Evolutionary conservation across 1,139 yeast genomes (phyloP).

Genomic region (Yamadazyma mexicana): DNA sequence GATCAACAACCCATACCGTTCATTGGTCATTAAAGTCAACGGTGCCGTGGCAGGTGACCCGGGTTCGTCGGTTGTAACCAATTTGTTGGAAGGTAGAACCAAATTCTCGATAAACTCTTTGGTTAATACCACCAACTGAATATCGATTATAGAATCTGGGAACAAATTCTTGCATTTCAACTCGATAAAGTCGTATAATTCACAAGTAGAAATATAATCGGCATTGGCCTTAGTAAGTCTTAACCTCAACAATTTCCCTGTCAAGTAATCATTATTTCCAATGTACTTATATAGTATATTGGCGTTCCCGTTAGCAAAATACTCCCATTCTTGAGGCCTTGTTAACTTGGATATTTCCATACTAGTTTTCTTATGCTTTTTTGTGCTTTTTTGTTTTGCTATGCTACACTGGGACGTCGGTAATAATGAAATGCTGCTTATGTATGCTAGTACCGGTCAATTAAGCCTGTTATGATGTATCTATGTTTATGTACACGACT

Average conservation of each 20-base stretch:
- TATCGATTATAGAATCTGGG: conserved; percentile 39
- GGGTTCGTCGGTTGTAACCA: no score
- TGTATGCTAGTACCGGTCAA: background rate
- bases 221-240: conserved; percentile 37
- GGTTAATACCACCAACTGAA: conserved; percentile 39
- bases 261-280: conserved; percentile 37
- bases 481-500: no score
- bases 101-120: conserved; percentile 33
- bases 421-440: background rate
- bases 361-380: background rate
- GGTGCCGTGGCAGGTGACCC: no score
- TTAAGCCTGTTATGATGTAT: no score
- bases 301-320: conserved; percentile 48
- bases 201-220: conserved; percentile 45
- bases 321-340: conserved; percentile 42
- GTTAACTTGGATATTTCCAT: conserved; percentile 47
- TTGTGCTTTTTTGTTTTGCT: background rate
- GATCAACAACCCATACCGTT: conserved; percentile 41
- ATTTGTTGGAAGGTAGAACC: conserved; percentile 14
- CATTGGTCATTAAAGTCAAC: conserved; percentile 34
- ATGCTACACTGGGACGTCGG: no score
- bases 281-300: conserved; percentile 43
- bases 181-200: conserved; percentile 44
- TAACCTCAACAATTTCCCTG: conserved; percentile 37
- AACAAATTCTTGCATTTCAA: conserved; percentile 41